Evolutionary conservation across 176 grass and related monocot genomes (phyloP).

Genomic region (Eleusine indica): DNA sequence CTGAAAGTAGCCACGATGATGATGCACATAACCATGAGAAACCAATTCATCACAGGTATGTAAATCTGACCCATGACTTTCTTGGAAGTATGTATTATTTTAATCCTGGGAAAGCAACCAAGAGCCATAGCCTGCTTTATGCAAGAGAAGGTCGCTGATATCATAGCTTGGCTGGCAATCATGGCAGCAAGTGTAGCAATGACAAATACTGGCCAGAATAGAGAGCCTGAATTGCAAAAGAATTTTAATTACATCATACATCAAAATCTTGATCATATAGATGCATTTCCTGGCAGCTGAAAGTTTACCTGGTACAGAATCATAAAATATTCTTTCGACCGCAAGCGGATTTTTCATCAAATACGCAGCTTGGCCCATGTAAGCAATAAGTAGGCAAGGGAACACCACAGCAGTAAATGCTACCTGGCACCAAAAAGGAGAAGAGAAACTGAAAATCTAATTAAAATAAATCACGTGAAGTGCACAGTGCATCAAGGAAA

Average conservation of each 20-base stretch:
- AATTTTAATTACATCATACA: constrained; percentile 7
- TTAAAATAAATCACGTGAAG: background rate
- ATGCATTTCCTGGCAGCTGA: constrained; percentile 19
- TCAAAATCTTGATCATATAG: background rate
- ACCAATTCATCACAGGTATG: constrained; percentile 96
- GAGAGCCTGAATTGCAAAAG: constrained; percentile 49
- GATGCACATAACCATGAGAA: constrained; percentile 97
- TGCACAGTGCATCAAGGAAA: background rate
- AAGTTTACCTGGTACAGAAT: constrained; percentile 88
- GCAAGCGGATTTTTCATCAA: constrained; percentile 77
- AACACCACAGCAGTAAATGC: constrained; percentile 89
- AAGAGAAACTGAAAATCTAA: background rate
- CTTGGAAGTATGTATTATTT: constrained; percentile 95
- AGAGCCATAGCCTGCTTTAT: constrained; percentile 98
- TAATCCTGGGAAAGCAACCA: constrained; percentile 93
- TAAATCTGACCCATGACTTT: constrained; percentile 98
- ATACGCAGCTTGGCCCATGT: constrained; percentile 99
- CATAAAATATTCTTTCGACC: constrained; percentile 87
- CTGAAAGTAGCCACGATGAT: constrained; percentile 86
- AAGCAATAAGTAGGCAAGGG: constrained; percentile 92
- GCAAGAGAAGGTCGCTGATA: constrained; percentile 99
- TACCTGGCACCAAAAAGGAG: constrained; percentile 54
- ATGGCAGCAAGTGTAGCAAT: constrained; percentile 96
- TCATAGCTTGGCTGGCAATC: constrained; percentile 99
- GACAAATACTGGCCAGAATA: constrained; percentile 98